Evolutionary conservation across 257 asterid genomes (phyloP).

Genomic region (Fraxinus quadrangulata): DNA sequence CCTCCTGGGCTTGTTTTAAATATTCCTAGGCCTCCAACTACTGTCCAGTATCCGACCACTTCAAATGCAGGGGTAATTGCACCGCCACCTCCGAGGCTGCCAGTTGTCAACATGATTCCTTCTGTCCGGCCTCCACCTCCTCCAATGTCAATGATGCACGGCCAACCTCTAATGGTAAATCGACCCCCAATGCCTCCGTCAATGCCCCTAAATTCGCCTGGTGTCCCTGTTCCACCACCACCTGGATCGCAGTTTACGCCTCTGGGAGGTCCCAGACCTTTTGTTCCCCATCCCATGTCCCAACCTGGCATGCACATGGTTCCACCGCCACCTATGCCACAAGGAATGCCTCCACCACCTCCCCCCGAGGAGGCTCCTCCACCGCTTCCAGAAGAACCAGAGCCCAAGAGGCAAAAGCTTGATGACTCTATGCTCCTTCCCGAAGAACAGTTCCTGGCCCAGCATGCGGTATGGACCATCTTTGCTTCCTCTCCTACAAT

Average conservation of each 20-base stretch:
- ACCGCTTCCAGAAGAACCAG: conserved; percentile 94
- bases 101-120: conserved; percentile 60
- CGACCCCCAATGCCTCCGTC: conserved; percentile 70
- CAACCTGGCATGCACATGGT: conserved; percentile 75
- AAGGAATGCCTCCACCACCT: conserved; percentile 78
- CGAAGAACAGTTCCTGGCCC: conserved; percentile 83
- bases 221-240: conserved; percentile 63
- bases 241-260: conserved; percentile 87
- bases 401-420: conserved; percentile 88
- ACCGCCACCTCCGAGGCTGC: conserved; percentile 76
- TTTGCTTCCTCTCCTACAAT: background rate
- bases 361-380: conserved; percentile 98
- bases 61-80: conserved; percentile 44
- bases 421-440: conserved; percentile 82
- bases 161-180: conserved; percentile 66
- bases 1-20: conserved; percentile 83
- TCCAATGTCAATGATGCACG: conserved; percentile 64
- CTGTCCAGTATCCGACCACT: conserved; percentile 56
- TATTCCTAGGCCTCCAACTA: conserved; percentile 70
- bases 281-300: conserved; percentile 49
- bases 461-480: conserved; percentile 56
- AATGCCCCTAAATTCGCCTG: conserved; percentile 40
- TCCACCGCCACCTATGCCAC: conserved; percentile 82
- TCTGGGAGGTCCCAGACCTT: conserved; percentile 63
- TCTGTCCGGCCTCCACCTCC: conserved; percentile 71